Evolutionary conservation across 2,329 filamentous ascomycete species (phyloP).

Genomic region (Blastomyces emzantsi): DNA sequence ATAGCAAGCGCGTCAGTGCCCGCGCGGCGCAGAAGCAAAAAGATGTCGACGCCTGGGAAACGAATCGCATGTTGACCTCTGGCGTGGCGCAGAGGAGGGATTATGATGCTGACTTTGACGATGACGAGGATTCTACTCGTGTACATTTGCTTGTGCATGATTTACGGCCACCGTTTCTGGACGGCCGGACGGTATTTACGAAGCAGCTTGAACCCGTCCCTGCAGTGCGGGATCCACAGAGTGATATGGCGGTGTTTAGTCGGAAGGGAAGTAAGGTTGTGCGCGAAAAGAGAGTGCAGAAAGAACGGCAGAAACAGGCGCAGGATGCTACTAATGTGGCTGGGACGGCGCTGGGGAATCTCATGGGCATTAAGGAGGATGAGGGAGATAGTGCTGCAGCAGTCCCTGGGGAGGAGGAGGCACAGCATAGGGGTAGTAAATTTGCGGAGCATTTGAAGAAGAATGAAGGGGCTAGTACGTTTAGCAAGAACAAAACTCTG

Average conservation of each 20-base stretch:
- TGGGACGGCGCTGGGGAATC: constrained; percentile 83
- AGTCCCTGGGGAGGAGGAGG: constrained; percentile 57
- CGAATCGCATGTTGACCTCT: constrained; percentile 94
- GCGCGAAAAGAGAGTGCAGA: constrained; percentile 80
- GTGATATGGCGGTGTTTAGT: constrained; percentile 98
- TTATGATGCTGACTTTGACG: constrained; percentile 67
- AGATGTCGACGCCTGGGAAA: constrained; percentile 97
- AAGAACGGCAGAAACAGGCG: constrained; percentile 86
- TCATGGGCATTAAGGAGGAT: constrained; percentile 92
- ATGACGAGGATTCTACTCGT: constrained; percentile 77
- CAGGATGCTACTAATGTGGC: constrained; percentile 90
- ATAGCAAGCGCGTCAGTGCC: constrained; percentile 59
- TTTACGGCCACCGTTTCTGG: constrained; percentile 84
- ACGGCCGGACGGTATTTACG: constrained; percentile 91
- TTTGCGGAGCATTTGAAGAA: constrained; percentile 89
- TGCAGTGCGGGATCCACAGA: constrained; percentile 85
- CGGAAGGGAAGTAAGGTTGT: constrained; percentile 91
- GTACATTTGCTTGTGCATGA: constrained; percentile 91
- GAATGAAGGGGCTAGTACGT: constrained; percentile 74
- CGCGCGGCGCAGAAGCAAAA: constrained; percentile 77
- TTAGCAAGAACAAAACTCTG: constrained; percentile 85
- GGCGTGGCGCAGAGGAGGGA: constrained; percentile 87
- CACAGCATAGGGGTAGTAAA: constrained; percentile 55
- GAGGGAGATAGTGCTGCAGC: constrained; percentile 78
- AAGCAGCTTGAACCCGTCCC: constrained; percentile 94